These are phyloP conservation scores for Thraustotheca clavata DNA, from an alignment of 352 stramenopile genomes.

Conservation along the genomic window DNA sequence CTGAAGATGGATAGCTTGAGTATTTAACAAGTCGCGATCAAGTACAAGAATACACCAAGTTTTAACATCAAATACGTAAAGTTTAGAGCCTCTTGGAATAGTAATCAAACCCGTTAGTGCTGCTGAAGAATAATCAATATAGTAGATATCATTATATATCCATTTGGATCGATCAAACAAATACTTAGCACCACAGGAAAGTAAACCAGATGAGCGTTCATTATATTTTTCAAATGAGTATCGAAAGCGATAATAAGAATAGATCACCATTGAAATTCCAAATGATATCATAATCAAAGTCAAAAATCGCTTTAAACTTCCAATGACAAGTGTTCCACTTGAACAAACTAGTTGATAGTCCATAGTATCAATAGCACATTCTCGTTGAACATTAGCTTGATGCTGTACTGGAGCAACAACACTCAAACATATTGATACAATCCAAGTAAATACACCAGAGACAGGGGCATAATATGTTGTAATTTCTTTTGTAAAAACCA, in stretches of 20 bases:
- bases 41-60: constrained; percentile 5
- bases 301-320: background rate
- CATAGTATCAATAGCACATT: background rate
- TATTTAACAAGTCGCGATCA: too few relatives aligned
- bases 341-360: background rate
- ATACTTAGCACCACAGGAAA: background rate
- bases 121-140: constrained; percentile 7
- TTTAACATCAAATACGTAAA: constrained; percentile 16
- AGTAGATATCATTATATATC: background rate
- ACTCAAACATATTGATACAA: background rate
- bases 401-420: background rate
- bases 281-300: background rate
- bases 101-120: constrained; percentile 1
- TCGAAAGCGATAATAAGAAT: too few relatives aligned
- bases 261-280: background rate
- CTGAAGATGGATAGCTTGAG: too few relatives aligned
- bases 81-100: background rate
- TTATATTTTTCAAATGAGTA: too few relatives aligned
- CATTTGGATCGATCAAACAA: background rate
- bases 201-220: background rate
- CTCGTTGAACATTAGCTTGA: background rate
- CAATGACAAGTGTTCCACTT: background rate
- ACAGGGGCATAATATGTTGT: background rate
- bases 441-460: background rate
- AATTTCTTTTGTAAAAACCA: too few relatives aligned